Base-by-base conservation (phyloP, 1,284 basidiomycete species). In the Coniferiporia weirii region DNA sequence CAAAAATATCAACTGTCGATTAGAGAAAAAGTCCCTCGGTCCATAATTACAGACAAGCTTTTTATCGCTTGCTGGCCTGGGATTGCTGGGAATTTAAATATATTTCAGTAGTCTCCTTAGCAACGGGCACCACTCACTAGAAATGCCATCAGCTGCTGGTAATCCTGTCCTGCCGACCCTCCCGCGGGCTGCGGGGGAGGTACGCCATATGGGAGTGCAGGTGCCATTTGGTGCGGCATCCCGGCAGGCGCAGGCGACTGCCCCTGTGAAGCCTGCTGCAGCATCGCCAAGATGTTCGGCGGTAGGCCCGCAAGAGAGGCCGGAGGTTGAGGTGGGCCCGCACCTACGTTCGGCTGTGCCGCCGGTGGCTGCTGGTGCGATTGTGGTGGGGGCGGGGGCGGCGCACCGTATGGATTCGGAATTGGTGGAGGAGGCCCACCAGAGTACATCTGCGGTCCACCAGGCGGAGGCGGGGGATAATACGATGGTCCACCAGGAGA, bases 281-380 rank as follows among this genome's bases (percentile, higher is more conserved):
- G 61, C 44, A 65, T 66, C 0, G 85, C 82, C 50, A 87, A 71
- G n/a, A 87, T 76, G 64, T 84, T 84, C 0, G 84, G 80, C 3
- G 85, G 84, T 27, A 89, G 69, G 8, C 71, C 73, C 43, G 71
- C 71, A 54, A 81, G 65, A 9, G 38, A 40, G 17, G 63, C 38
- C 20, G 61, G 32, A 5, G 50, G 32, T 47, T 52, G 45, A 17
- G 61, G 40, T n/a, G 61, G 52, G 13, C 36, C 34, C 34, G 46
- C 56, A 19, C 34, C 52, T 19, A 45, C 19, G 32, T 17, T 36
- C 34, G 54, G 52, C 43, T 56, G 54, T 19, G 50, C 52, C 20
- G 49, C 22, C 27, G 57, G 19, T 8, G 44, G 44, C 19, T 46
- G 44, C 17, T 12, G 44, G 3, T 17, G n/a, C 27, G 20, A 27